Evolutionary conservation across 306 rosid genomes (phyloP).

Genomic region (Citrullus colocynthis): DNA sequence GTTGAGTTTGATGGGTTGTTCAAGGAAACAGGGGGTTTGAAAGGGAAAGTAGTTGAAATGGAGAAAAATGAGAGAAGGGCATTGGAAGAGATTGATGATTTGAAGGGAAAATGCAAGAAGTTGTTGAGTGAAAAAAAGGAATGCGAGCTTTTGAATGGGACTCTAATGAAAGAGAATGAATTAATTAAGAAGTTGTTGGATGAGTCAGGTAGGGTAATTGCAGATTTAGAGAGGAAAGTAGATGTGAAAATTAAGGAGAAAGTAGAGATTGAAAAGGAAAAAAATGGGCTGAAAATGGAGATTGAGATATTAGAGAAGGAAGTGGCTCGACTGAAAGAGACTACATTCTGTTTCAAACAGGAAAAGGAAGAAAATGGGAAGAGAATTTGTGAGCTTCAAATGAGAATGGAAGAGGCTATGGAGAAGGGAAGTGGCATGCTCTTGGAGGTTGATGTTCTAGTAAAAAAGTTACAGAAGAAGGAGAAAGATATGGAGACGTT

Average conservation of each 20-base stretch:
- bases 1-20: conserved; percentile 2
- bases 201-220: conserved; percentile 16
- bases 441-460: conserved; percentile 18
- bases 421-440: conserved; percentile 24
- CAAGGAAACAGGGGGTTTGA: conserved; percentile 21
- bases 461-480: conserved; percentile 29
- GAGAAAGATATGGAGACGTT: conserved; percentile 26
- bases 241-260: conserved; percentile 25
- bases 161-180: conserved; percentile 25
- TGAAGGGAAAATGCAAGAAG: conserved; percentile 13
- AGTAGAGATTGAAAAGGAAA: conserved; percentile 19
- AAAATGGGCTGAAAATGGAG: conserved; percentile 6
- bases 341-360: conserved; percentile 1
- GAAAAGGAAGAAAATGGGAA: conserved; percentile 18
- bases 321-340: conserved; percentile 16
- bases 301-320: conserved; percentile 25
- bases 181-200: conserved; percentile 18
- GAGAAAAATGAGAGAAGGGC: conserved; percentile 17
- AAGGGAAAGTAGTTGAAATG: conserved; percentile 19
- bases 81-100: conserved; percentile 16
- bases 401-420: conserved; percentile 12
- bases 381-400: conserved; percentile 21
- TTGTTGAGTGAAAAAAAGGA: conserved; percentile 18
- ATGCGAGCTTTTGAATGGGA: conserved; percentile 16
- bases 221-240: conserved; percentile 26